A percentile compares a stretch with the other conserved stretches of the same genome.
phyloP scores from a whole-genome alignment of 1,139 yeast genomes.

The Taphrina confusa region DNA sequence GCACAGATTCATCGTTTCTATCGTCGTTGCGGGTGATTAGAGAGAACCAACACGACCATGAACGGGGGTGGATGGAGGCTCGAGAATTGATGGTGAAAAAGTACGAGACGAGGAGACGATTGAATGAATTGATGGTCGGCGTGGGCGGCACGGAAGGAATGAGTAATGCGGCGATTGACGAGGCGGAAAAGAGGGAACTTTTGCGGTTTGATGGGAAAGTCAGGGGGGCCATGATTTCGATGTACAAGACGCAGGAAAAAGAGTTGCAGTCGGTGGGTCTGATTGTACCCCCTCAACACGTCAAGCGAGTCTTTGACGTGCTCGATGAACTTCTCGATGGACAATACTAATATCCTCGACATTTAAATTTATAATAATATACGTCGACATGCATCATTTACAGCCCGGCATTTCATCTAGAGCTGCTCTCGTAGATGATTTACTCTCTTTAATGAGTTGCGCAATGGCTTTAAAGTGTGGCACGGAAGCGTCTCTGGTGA shows the following conservation, averaged over 20 bases:
- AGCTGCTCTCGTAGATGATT: slow-evolving; percentile 37
- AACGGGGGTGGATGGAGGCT: slow-evolving; percentile 6
- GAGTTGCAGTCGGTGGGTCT: background rate
- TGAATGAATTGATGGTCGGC: background rate
- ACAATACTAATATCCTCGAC: too few relatives aligned
- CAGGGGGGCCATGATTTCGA: slow-evolving; percentile 1
- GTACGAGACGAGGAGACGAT: background rate
- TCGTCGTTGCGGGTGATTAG: background rate
- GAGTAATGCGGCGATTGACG: background rate
- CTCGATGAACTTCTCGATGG: slow-evolving; percentile 1
- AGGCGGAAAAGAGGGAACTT: background rate
- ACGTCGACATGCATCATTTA: background rate
- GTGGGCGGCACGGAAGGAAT: slow-evolving; percentile 6
- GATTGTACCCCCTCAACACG: background rate
- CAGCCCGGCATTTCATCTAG: slow-evolving; percentile 39
- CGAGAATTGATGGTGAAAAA: background rate
- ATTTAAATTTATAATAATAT: too few relatives aligned
- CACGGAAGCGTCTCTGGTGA: slow-evolving; percentile 48
- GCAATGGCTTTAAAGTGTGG: slow-evolving; percentile 41
- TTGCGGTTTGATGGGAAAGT: background rate
- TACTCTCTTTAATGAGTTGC: slow-evolving; percentile 41
- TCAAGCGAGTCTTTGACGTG: background rate
- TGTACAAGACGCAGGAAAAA: background rate
- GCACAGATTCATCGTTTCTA: background rate
- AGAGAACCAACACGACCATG: slow-evolving; percentile 8